These are phyloP conservation scores for Annulohypoxylon maeteangense DNA, from an alignment of 495 filamentous ascomycete genomes.

Conservation along the genomic window DNA sequence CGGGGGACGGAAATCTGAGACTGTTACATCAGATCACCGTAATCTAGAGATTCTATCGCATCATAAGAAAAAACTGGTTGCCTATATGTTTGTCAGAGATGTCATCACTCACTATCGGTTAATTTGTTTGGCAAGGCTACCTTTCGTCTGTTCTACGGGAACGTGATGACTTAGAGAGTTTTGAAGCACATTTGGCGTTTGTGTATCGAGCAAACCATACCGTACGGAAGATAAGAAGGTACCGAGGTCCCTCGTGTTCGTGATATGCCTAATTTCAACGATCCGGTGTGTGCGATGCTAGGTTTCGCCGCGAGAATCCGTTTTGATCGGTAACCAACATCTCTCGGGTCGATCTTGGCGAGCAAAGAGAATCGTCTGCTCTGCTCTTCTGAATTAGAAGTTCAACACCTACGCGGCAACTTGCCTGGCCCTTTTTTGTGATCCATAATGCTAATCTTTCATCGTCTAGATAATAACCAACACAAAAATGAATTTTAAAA, in stretches of 20 bases:
- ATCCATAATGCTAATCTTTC: background rate
- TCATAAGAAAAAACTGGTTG: background rate
- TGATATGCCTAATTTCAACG: slow-evolving; percentile 21
- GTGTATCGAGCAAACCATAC: background rate
- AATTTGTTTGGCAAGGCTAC: background rate
- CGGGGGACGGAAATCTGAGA: slow-evolving; percentile 13
- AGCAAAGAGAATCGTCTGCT: background rate
- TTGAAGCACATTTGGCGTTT: background rate
- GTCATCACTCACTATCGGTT: background rate
- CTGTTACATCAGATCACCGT: slow-evolving; percentile 19
- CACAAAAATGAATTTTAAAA: background rate
- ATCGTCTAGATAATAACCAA: background rate
- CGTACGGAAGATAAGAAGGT: background rate
- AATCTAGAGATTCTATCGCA: slow-evolving; percentile 7
- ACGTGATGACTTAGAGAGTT: background rate
- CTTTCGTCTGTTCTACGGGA: background rate
- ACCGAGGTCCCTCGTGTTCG: slow-evolving; percentile 11
- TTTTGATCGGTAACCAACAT: slow-evolving; percentile 19
- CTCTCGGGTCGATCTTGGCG: background rate
- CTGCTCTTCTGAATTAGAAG: background rate
- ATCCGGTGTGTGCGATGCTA: slow-evolving; percentile 16
- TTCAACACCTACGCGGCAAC: background rate
- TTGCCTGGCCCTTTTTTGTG: slow-evolving; percentile 1
- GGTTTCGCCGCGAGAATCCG: slow-evolving; percentile 26
- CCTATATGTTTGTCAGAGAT: background rate